Base-by-base conservation (phyloP, 345 rosid species). In the Ceriops tagal region DNA sequence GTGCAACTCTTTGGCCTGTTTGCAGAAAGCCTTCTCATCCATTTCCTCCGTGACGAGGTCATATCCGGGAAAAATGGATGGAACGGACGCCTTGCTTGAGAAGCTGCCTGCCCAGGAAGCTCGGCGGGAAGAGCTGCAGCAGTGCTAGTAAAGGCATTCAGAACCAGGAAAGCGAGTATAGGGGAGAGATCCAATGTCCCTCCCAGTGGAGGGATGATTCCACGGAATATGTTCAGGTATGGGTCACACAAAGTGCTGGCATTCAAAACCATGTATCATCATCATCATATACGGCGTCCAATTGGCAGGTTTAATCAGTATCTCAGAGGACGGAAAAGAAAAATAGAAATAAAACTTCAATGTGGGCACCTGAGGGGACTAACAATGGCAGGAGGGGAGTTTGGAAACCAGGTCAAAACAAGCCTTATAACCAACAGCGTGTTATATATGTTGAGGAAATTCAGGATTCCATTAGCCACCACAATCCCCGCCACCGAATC, bases 391-490 rank as follows among this genome's bases (percentile, higher is more conserved):
- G 97, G 95, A 80, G 97, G 97, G 56, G 96, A 76, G 73, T 87
- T 88, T 0, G 98, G 98, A 78, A 93, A 93, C 98, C 97, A 93
- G 34, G 97, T 91, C 85, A 93, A 80, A 65, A 93, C 97, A 55
- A 93, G 93, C 82, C 98, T 82, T 56, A 79, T 72, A 37, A 93
- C 75, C 80, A 93, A 87, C 66, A 93, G 62, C 8, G 95, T 84
- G 80, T 91, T 93, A 80, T 91, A 93, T 61, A 93, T 74, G 75
- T 84, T 93, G 69, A 93, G 80, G 82, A 93, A 93, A 66, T 85
- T 93, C 60, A 78, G 49, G 68, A 91, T 67, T 4, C 98, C 97
- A 64, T 91, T 93, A 16, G 92, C 87, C 77, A 89, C 96, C 81
- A 93, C 96, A 59, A 91, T 8, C 61, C 92, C 98, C 1, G 95